Evolutionary conservation across 257 asterid genomes (phyloP).

Genomic region (Solanum piurae): DNA sequence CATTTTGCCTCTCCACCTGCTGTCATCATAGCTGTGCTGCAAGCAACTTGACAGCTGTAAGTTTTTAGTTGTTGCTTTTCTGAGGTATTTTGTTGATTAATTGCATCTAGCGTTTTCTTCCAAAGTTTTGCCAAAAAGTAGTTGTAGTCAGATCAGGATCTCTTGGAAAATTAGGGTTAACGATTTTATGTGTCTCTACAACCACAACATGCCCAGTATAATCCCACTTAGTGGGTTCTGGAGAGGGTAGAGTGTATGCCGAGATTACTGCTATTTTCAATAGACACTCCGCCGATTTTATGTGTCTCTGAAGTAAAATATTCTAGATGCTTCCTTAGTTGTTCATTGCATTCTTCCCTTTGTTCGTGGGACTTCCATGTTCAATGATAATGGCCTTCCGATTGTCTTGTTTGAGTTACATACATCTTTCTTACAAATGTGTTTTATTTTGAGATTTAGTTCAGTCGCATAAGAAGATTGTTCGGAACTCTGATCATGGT

Average conservation of each 20-base stretch:
- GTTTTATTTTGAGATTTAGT: conserved; percentile 9
- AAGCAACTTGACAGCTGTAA: background rate
- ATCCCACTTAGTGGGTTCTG: background rate
- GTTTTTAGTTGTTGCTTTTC: background rate
- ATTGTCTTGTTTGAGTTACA: background rate
- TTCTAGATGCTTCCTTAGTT: background rate
- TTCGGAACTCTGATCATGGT: conserved; percentile 21
- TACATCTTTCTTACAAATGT: background rate
- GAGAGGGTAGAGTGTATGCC: background rate
- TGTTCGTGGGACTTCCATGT: background rate
- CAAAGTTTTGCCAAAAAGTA: background rate
- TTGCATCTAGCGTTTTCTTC: background rate
- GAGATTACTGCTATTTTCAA: background rate
- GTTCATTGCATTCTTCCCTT: background rate
- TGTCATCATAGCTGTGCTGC: background rate
- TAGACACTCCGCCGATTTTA: background rate
- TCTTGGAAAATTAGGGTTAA: background rate
- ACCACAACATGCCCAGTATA: background rate
- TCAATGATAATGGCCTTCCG: background rate
- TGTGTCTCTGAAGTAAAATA: background rate
- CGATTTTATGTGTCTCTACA: background rate
- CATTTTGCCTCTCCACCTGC: background rate
- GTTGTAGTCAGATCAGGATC: background rate
- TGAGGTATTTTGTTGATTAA: background rate
- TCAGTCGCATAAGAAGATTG: conserved; percentile 7